Conservation (phyloP, 495 filamentous ascomycete species). For the Lentithecium fluviatile region DNA sequence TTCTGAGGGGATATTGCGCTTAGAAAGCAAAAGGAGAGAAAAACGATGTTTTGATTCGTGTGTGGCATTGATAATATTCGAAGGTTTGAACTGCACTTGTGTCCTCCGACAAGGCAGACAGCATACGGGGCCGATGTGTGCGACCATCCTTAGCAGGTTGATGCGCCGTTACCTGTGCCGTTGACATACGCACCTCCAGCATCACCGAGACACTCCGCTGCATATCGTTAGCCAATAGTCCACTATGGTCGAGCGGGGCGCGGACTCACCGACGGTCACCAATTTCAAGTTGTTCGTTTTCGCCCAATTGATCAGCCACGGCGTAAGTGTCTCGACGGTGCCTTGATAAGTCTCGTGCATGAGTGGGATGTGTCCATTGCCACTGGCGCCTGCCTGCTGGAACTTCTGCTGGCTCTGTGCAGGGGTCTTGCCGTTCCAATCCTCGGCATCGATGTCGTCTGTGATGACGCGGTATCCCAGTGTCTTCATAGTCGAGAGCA, state of each 20-base stretch:
- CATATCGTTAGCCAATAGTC: constrained; percentile 31
- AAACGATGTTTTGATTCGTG: too few species aligned
- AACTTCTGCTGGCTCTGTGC: constrained; percentile 48
- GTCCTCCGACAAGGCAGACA: background rate
- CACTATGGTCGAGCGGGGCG: background rate
- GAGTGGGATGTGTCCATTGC: constrained; percentile 54
- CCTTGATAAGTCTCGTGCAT: constrained; percentile 56
- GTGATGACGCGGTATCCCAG: constrained; percentile 56
- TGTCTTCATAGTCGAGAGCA: constrained; percentile 47
- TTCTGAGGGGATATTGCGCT: too few species aligned
- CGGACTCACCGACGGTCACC: constrained; percentile 47
- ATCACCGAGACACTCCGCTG: constrained; percentile 54
- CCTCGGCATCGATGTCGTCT: constrained; percentile 54
- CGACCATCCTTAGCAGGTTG: constrained; percentile 8
- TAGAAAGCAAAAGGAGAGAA: background rate
- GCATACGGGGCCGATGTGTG: constrained; percentile 4
- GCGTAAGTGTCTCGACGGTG: constrained; percentile 51
- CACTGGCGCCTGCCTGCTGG: constrained; percentile 46
- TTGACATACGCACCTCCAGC: constrained; percentile 45
- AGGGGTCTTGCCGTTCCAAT: constrained; percentile 54
- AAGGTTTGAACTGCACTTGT: background rate
- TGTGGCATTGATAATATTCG: too few species aligned
- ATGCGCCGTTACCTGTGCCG: constrained; percentile 19
- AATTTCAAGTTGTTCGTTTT: constrained; percentile 52
- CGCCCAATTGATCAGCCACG: constrained; percentile 56